These are phyloP conservation scores for Dendrobium huoshanense DNA, from an alignment of 106 monocot species.

Conservation along the genomic window DNA sequence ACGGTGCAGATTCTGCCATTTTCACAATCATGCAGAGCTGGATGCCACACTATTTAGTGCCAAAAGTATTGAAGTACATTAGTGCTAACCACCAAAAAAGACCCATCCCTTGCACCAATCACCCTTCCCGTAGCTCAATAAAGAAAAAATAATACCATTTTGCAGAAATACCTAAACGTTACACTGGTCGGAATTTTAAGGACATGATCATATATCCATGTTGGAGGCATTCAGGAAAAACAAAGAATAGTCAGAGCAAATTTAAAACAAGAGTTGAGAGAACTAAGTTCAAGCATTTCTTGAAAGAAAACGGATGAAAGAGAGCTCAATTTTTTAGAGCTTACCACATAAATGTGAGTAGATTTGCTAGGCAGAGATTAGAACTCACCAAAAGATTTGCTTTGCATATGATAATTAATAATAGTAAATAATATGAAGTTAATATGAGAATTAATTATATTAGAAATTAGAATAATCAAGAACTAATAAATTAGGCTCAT, in stretches of 20 bases:
- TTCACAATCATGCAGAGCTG: not conserved
- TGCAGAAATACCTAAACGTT: too few species aligned
- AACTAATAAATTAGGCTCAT: too few species aligned
- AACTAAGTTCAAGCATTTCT: not conserved
- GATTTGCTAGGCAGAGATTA: not conserved
- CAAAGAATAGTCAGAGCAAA: not conserved
- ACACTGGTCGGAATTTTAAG: not conserved
- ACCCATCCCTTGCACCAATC: not conserved
- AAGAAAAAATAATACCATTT: not conserved
- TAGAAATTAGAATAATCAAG: too few species aligned
- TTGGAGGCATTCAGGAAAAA: not conserved
- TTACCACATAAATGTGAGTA: not conserved
- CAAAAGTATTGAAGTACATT: not conserved
- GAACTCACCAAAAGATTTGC: not conserved
- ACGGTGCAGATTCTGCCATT: not conserved
- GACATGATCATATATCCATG: not conserved
- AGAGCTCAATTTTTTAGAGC: too few species aligned
- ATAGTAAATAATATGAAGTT: too few species aligned
- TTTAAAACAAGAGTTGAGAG: not conserved
- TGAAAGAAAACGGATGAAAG: not conserved
- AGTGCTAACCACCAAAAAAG: not conserved
- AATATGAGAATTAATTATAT: too few species aligned
- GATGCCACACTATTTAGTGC: not conserved
- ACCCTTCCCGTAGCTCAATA: not conserved
- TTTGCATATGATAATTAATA: not conserved